These are phyloP conservation scores for Phytophthora agathidicida DNA, from an alignment of 352 stramenopile genomes.

Conservation along the genomic window DNA sequence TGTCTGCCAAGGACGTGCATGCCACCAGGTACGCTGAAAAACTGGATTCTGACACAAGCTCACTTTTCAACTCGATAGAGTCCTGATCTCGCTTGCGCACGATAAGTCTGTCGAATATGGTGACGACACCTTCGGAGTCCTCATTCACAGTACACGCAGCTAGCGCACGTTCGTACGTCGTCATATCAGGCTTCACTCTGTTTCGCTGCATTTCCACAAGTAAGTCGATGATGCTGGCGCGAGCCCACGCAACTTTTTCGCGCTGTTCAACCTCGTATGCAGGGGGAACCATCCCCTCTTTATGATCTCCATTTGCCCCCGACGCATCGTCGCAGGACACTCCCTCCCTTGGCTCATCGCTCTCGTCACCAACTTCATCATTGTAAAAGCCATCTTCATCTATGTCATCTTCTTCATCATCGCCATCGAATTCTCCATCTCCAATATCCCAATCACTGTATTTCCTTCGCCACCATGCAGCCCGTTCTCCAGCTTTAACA, in stretches of 20 bases:
- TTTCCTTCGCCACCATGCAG: conserved; percentile 31
- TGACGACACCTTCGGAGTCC: conserved; percentile 43
- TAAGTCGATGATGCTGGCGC: conserved; percentile 30
- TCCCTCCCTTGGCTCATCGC: background rate
- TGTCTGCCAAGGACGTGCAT: conserved; percentile 34
- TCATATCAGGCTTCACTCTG: conserved; percentile 39
- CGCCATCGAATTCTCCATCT: conserved; percentile 15
- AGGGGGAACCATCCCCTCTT: background rate
- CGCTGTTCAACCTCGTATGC: conserved; percentile 19
- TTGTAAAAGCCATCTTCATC: conserved; percentile 5
- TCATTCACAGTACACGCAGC: conserved; percentile 47
- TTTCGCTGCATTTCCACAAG: conserved; percentile 44
- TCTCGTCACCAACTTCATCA: conserved; percentile 1
- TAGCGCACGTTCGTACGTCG: conserved; percentile 40
- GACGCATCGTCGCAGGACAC: background rate
- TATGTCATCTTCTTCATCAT: conserved; percentile 14
- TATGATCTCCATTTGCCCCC: background rate
- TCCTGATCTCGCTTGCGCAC: conserved; percentile 13
- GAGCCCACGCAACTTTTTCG: conserved; percentile 29
- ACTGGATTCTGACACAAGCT: conserved; percentile 40
- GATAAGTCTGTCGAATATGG: conserved; percentile 46
- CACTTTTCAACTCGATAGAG: conserved; percentile 20
- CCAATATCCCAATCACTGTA: conserved; percentile 21
- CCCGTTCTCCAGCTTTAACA: conserved; percentile 27
- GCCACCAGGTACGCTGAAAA: conserved; percentile 50